Evolutionary conservation across 345 rosid species (phyloP).

Genomic region (Anastatica hierochuntica): DNA sequence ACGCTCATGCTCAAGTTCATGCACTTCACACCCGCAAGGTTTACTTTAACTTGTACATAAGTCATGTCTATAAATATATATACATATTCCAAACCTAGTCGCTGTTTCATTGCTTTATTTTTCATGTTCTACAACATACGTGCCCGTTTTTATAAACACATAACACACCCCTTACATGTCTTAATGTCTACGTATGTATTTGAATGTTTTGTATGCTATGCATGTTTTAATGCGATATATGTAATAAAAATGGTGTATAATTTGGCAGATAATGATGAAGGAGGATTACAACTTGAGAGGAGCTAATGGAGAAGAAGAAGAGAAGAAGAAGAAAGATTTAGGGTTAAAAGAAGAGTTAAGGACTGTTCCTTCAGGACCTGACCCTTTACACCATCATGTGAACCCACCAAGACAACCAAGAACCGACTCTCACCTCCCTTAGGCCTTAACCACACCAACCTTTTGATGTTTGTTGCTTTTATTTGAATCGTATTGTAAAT

Average conservation of each 20-base stretch:
- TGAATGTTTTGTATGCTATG: too few relatives aligned
- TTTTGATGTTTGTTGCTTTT: background rate
- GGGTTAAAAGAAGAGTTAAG: slow-evolving; percentile 36
- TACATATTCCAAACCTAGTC: background rate
- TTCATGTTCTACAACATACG: background rate
- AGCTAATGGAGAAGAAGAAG: background rate
- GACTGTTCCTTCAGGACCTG: slow-evolving; percentile 73
- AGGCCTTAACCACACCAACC: background rate
- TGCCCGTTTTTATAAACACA: background rate
- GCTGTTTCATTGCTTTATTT: slow-evolving; percentile 1
- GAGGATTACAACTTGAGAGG: background rate
- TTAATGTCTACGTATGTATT: background rate
- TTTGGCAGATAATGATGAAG: slow-evolving; percentile 26
- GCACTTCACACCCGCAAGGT: slow-evolving; percentile 31
- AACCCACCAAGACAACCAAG: slow-evolving; percentile 53
- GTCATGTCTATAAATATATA: background rate
- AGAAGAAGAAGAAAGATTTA: background rate
- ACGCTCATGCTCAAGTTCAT: slow-evolving; percentile 11
- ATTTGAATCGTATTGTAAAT: background rate
- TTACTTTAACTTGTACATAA: background rate
- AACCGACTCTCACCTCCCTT: slow-evolving; percentile 14
- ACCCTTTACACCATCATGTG: slow-evolving; percentile 76
- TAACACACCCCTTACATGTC: background rate
- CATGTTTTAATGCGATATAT: background rate
- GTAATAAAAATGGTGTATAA: background rate